These are phyloP conservation scores for Oldenlandia corymbosa DNA, from an alignment of 257 asterid genomes.

Conservation along the genomic window DNA sequence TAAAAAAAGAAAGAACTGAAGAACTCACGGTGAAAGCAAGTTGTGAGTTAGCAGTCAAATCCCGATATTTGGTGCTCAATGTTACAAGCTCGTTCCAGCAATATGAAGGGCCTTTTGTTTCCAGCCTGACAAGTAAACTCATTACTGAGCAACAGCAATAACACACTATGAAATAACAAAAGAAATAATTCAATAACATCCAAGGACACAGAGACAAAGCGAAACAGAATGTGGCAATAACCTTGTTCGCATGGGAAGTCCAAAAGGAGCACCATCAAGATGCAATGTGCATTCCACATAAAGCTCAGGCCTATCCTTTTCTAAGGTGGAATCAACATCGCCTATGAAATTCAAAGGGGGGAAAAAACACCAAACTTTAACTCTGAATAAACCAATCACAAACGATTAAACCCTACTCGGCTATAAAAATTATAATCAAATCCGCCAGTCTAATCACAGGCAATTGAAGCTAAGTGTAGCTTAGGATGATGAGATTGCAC, in stretches of 20 bases:
- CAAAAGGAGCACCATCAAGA: constrained; percentile 95
- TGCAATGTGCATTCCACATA: constrained; percentile 75
- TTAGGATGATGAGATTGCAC: constrained; percentile 18
- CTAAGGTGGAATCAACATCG: constrained; percentile 50
- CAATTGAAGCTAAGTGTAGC: neutral
- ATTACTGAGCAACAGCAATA: neutral
- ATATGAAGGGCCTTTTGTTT: constrained; percentile 68
- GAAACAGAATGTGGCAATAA: constrained; percentile 8
- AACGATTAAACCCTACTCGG: neutral
- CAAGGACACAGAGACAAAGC: no score
- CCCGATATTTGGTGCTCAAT: constrained; percentile 88
- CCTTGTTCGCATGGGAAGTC: constrained; percentile 97
- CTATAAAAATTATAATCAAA: neutral
- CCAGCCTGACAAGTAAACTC: constrained; percentile 51
- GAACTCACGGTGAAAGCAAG: constrained; percentile 71
- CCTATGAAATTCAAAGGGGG: constrained; percentile 28
- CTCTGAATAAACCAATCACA: neutral
- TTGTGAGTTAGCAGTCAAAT: constrained; percentile 86
- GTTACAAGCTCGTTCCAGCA: constrained; percentile 94
- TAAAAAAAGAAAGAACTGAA: neutral
- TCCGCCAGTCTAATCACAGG: neutral
- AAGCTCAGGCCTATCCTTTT: constrained; percentile 73
- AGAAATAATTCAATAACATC: neutral
- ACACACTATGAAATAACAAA: constrained; percentile 4
- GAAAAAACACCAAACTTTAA: neutral